These are phyloP conservation scores for Nicotiana rustica DNA, from an alignment of 305 asterid genomes.

Conservation along the genomic window DNA sequence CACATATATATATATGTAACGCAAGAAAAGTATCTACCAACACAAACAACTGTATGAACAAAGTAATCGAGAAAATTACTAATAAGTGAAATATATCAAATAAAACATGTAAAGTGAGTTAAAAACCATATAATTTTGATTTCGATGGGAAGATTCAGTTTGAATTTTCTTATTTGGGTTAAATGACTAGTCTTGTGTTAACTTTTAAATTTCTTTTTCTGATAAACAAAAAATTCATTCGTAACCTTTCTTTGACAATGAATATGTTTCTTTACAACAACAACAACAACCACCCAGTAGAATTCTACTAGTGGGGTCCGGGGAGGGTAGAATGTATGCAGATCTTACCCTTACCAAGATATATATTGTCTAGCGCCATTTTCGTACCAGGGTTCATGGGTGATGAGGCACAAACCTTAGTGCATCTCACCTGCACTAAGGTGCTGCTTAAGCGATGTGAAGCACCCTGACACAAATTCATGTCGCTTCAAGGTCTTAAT, in stretches of 20 bases:
- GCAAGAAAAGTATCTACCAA: background rate
- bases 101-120: constrained; percentile 13
- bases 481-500: background rate
- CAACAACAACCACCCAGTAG: no score
- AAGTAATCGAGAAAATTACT: background rate
- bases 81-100: constrained; percentile 8
- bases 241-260: background rate
- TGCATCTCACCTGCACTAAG: background rate
- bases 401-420: constrained; percentile 4
- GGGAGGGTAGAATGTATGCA: no score
- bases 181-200: background rate
- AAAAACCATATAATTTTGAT: background rate
- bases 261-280: background rate
- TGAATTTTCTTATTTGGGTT: background rate
- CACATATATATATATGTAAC: background rate
- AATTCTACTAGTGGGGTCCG: no score
- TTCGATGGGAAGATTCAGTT: background rate
- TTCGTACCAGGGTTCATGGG: background rate
- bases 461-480: background rate
- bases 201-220: background rate
- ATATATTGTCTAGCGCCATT: background rate
- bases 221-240: background rate
- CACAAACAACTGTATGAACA: background rate
- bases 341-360: background rate
- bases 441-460: background rate